Evolutionary conservation across 192 early-diverging fungal genomes (phyloP).

Genomic region (Irineochytrium annulatum): DNA sequence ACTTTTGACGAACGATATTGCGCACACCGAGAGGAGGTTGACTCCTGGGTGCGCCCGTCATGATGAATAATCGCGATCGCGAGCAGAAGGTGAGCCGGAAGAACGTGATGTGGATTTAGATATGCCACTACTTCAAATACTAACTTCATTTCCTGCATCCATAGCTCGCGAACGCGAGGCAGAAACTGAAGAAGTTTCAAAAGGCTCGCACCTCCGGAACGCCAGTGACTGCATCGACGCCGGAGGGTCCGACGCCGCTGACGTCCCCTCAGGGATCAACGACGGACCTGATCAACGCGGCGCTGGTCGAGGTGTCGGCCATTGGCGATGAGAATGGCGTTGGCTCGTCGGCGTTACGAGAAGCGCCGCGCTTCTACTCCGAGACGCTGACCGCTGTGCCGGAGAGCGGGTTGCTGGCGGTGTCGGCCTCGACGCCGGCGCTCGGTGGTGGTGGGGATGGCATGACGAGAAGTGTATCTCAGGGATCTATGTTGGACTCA

Average conservation of each 20-base stretch:
- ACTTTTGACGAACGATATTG: too few species aligned
- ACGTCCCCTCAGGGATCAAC: not conserved
- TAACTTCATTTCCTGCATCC: not conserved
- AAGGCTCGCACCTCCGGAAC: not conserved
- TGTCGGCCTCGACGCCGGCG: not conserved
- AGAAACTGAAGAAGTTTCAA: slow-evolving; percentile 26
- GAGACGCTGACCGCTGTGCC: too few species aligned
- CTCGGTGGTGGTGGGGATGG: not conserved
- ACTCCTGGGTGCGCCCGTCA: too few species aligned
- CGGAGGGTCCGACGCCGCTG: not conserved
- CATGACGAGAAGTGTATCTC: not conserved
- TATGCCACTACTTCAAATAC: not conserved
- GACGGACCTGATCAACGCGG: not conserved
- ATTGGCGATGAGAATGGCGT: not conserved
- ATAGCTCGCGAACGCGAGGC: slow-evolving; percentile 18
- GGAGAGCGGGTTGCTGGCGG: not conserved
- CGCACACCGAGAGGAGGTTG: too few species aligned
- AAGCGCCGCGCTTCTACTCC: too few species aligned
- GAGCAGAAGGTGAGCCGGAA: slow-evolving; percentile 2
- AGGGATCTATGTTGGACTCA: not conserved
- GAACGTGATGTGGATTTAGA: not conserved
- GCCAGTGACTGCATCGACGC: not conserved
- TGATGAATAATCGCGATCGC: too few species aligned
- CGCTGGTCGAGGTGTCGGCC: not conserved
- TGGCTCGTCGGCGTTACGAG: not conserved